Evolutionary conservation across 352 stramenopile species (phyloP).

Genomic region (Phytophthora boehmeriae): DNA sequence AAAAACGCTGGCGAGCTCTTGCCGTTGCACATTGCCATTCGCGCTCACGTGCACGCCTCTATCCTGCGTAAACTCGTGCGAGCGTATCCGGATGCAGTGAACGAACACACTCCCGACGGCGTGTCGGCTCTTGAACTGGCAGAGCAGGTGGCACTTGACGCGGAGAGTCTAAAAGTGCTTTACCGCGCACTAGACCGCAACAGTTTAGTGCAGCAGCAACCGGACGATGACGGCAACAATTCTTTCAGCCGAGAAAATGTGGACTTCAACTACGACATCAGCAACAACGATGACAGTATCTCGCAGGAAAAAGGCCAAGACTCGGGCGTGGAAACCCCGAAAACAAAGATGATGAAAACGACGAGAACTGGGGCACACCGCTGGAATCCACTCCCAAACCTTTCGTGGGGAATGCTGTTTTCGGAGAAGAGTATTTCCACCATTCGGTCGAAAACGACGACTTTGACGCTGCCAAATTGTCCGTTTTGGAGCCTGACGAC

Average conservation of each 20-base stretch:
- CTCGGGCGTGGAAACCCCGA: slow-evolving; percentile 20
- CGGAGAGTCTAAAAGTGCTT: slow-evolving; percentile 57
- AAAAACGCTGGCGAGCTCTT: slow-evolving; percentile 74
- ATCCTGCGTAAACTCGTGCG: slow-evolving; percentile 60
- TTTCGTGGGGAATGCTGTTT: slow-evolving; percentile 29
- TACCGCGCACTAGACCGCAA: slow-evolving; percentile 28
- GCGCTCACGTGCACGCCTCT: slow-evolving; percentile 46
- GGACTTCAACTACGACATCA: slow-evolving; percentile 8
- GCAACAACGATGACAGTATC: background rate
- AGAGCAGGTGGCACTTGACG: slow-evolving; percentile 42
- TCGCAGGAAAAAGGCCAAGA: slow-evolving; percentile 37
- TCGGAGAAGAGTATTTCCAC: slow-evolving; percentile 27
- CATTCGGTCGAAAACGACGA: slow-evolving; percentile 26
- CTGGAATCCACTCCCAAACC: slow-evolving; percentile 19
- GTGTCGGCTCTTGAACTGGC: slow-evolving; percentile 63
- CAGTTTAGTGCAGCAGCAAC: slow-evolving; percentile 19
- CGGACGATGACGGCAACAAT: slow-evolving; percentile 20
- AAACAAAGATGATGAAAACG: slow-evolving; percentile 16
- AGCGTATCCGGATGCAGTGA: slow-evolving; percentile 58
- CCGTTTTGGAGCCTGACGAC: slow-evolving; percentile 29
- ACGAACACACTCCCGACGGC: slow-evolving; percentile 48
- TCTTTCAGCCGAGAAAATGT: slow-evolving; percentile 22
- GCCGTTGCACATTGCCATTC: slow-evolving; percentile 84
- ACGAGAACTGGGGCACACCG: slow-evolving; percentile 22
- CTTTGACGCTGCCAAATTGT: slow-evolving; percentile 11